Evolutionary conservation across 805 yeast species (phyloP).

Genomic region (Candida alai): DNA sequence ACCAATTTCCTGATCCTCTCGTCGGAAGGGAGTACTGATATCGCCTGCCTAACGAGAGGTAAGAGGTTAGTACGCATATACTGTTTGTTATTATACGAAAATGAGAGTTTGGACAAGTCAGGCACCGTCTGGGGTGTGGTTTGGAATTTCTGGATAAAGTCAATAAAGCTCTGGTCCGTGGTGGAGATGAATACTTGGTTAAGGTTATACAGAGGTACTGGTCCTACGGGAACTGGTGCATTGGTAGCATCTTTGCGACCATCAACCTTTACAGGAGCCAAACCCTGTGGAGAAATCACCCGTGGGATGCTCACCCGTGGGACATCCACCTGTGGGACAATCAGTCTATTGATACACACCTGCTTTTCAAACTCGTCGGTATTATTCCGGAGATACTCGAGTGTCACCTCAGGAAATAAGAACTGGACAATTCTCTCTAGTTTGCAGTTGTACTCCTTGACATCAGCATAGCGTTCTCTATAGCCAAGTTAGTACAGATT

Average conservation of each 20-base stretch:
- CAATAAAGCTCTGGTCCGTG: slow-evolving; percentile 15
- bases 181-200: slow-evolving; percentile 11
- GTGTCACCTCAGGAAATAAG: slow-evolving; percentile 8
- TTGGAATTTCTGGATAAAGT: slow-evolving; percentile 9
- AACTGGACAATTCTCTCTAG: slow-evolving; percentile 13
- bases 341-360: slow-evolving; percentile 5
- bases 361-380: slow-evolving; percentile 12
- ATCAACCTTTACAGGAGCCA: slow-evolving; percentile 1
- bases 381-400: slow-evolving; percentile 11
- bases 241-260: not conserved
- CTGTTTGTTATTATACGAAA: slow-evolving; percentile 7
- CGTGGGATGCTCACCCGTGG: not conserved
- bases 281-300: slow-evolving; percentile 1
- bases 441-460: slow-evolving; percentile 11
- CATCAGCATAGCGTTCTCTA: slow-evolving; percentile 3
- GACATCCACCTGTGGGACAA: not conserved
- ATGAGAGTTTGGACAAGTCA: slow-evolving; percentile 1
- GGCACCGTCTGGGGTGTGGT: not conserved
- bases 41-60: slow-evolving; percentile 11
- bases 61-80: slow-evolving; percentile 6
- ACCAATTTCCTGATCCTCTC: slow-evolving; percentile 10
- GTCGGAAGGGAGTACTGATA: slow-evolving; percentile 11
- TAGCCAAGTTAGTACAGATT: not conserved
- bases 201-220: slow-evolving; percentile 3
- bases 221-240: slow-evolving; percentile 1